Conservation (phyloP, 2,329 filamentous ascomycete genomes). For the Diplodia seriata region DNA sequence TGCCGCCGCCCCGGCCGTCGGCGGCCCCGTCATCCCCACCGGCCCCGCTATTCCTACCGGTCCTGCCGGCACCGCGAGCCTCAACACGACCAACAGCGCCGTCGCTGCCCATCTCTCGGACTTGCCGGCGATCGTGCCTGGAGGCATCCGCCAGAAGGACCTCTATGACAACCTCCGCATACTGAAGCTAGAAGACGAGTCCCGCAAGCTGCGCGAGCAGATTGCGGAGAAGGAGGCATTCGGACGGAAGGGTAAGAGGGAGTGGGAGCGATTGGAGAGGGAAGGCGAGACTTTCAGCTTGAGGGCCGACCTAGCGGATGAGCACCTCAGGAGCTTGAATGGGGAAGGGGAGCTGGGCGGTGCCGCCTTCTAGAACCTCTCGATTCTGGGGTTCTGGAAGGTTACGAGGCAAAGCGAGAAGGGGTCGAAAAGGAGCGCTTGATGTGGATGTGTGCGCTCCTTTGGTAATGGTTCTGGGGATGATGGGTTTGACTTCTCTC, state of each 20-base stretch:
- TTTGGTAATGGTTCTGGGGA: background rate
- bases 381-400: background rate
- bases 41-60: constrained; percentile 25
- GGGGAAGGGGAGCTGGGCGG: constrained; percentile 50
- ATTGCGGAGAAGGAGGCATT: constrained; percentile 57
- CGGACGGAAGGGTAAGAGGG: constrained; percentile 52
- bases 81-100: constrained; percentile 36
- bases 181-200: constrained; percentile 56
- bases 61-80: constrained; percentile 23
- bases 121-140: constrained; percentile 53
- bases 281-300: constrained; percentile 55
- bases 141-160: constrained; percentile 51
- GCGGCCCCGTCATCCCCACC: constrained; percentile 34
- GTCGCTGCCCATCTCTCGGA: constrained; percentile 47
- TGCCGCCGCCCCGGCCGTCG: constrained; percentile 16
- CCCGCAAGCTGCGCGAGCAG: constrained; percentile 52
- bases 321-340: constrained; percentile 51
- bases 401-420: background rate
- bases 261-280: constrained; percentile 55
- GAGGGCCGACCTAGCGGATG: constrained; percentile 56
- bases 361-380: constrained; percentile 41
- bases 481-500: background rate
- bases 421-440: background rate
- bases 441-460: background rate
- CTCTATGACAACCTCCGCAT: constrained; percentile 53